Conservation (phyloP, 129 eudicot genomes). For the Saposhnikovia divaricata region DNA sequence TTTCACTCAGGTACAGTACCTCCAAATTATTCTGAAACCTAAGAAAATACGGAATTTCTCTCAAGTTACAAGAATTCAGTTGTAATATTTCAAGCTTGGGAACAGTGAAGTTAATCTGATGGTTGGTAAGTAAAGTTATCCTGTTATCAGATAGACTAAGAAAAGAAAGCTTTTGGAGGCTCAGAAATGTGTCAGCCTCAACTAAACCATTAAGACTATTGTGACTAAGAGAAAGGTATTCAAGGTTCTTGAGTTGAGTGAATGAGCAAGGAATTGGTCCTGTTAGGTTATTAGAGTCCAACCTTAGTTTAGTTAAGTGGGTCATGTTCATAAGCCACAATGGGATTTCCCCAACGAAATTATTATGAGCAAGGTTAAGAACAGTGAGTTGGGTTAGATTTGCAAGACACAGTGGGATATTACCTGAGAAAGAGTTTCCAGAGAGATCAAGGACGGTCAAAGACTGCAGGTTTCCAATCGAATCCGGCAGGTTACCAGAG, state of each 20-base stretch:
- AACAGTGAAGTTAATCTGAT: constrained; percentile 5
- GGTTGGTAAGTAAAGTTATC: constrained; percentile 2
- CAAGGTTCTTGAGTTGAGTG: constrained; percentile 17
- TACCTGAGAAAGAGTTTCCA: constrained; percentile 3
- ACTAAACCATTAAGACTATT: constrained; percentile 23
- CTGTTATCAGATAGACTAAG: constrained; percentile 11
- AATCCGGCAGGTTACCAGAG: neutral
- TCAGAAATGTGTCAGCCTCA: constrained; percentile 12
- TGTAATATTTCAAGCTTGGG: neutral
- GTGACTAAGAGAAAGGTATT: neutral
- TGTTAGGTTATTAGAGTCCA: neutral
- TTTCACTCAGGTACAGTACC: too few relatives aligned
- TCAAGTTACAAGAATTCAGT: too few relatives aligned
- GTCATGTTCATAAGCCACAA: constrained; percentile 23
- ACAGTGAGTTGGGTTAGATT: neutral
- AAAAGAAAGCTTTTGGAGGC: constrained; percentile 1
- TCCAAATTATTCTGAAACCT: too few relatives aligned
- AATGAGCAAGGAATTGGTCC: constrained; percentile 24
- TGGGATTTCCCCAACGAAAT: constrained; percentile 16
- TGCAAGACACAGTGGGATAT: neutral
- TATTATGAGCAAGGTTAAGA: neutral
- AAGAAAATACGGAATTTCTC: too few relatives aligned
- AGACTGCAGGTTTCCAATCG: neutral
- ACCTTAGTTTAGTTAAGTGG: neutral
- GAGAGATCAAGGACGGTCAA: too few relatives aligned